phyloP scores from a whole-genome alignment of 1,284 basidiomycete species.

The Ustilago nuda region DNA sequence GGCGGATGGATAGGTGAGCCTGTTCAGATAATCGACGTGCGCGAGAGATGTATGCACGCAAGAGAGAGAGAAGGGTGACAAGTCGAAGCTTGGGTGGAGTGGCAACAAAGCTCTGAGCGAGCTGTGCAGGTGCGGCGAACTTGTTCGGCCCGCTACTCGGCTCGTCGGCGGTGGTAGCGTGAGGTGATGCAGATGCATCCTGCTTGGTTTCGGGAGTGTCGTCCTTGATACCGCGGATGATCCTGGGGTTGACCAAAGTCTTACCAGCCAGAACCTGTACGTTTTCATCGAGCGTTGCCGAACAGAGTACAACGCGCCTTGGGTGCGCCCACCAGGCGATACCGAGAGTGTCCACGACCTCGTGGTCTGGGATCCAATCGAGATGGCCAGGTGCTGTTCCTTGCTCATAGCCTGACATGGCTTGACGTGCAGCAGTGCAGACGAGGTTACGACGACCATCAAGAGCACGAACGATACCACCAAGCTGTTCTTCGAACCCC shows the following conservation, averaged over 20 bases:
- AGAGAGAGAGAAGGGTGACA: slow-evolving; percentile 87
- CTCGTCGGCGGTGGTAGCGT: slow-evolving; percentile 3
- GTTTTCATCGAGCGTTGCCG: slow-evolving; percentile 93
- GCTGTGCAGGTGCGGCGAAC: slow-evolving; percentile 93
- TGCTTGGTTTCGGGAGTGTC: slow-evolving; percentile 14
- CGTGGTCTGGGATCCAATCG: slow-evolving; percentile 33
- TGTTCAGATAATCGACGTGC: slow-evolving; percentile 64
- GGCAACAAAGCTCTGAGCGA: slow-evolving; percentile 92
- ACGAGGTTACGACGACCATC: slow-evolving; percentile 62
- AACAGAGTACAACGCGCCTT: slow-evolving; percentile 89
- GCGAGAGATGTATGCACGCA: slow-evolving; percentile 74
- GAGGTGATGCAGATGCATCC: not conserved
- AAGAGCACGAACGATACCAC: slow-evolving; percentile 78
- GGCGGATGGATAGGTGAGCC: slow-evolving; percentile 16
- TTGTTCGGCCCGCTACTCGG: slow-evolving; percentile 3
- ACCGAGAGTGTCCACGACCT: slow-evolving; percentile 60
- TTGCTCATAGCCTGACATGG: slow-evolving; percentile 47
- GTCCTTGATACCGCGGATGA: slow-evolving; percentile 69
- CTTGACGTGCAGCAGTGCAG: slow-evolving; percentile 74
- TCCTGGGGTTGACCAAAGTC: slow-evolving; percentile 74
- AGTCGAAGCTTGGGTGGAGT: slow-evolving; percentile 92
- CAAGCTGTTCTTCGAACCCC: slow-evolving; percentile 71
- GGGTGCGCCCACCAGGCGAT: slow-evolving; percentile 71
- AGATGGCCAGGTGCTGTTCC: slow-evolving; percentile 16
- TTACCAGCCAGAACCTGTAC: slow-evolving; percentile 92